phyloP scores from a whole-genome alignment of 164 flowering plant genomes.

The Tetracentron sinense region DNA sequence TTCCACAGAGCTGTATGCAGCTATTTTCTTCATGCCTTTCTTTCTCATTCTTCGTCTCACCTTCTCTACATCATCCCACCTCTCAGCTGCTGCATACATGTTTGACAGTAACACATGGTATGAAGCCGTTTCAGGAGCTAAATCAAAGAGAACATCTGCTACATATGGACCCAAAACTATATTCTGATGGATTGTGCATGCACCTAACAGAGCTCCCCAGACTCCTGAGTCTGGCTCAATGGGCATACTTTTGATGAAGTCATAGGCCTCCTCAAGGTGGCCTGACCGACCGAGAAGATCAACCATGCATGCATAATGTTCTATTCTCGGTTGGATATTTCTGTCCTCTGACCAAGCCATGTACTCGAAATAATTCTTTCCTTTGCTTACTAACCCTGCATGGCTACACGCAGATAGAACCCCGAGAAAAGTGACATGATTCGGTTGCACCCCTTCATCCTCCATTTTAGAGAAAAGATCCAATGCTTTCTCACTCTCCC shows the following conservation, averaged over 20 bases:
- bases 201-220: constrained; percentile 44
- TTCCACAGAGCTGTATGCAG: constrained; percentile 37
- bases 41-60: constrained; percentile 33
- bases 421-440: constrained; percentile 37
- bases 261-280: no score
- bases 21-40: constrained; percentile 29
- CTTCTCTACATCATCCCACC: constrained; percentile 31
- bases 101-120: constrained; percentile 42
- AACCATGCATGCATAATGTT: no score
- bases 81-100: constrained; percentile 38
- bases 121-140: constrained; percentile 32
- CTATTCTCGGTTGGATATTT: constrained; percentile 26
- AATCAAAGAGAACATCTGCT: constrained; percentile 33
- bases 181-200: constrained; percentile 37
- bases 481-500: constrained; percentile 33
- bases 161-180: constrained; percentile 29
- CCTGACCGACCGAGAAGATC: no score
- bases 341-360: constrained; percentile 26
- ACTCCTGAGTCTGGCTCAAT: constrained; percentile 36
- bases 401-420: constrained; percentile 45
- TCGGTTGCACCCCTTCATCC: constrained; percentile 28
- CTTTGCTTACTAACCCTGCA: constrained; percentile 38
- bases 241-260: constrained; percentile 36
- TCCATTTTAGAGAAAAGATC: no score
- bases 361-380: constrained; percentile 26